phyloP scores from a whole-genome alignment of 2,329 filamentous ascomycete species.

The Pestalotiopsis sp. region DNA sequence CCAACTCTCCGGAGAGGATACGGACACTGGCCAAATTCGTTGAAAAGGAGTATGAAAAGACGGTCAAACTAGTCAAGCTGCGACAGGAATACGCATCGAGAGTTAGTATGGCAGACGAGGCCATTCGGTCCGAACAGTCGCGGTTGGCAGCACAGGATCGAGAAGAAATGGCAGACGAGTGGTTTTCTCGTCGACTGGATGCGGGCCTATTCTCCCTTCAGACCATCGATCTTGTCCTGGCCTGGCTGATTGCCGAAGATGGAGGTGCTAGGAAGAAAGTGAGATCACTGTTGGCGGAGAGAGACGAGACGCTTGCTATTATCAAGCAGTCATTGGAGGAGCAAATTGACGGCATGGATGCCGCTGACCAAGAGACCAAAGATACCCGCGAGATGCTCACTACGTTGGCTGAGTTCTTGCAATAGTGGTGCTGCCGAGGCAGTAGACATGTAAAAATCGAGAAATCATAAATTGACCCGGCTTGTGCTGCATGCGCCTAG shows the following conservation, averaged over 20 bases:
- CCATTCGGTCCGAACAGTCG: slow-evolving; percentile 60
- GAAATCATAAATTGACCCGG: background rate
- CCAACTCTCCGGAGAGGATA: slow-evolving; percentile 76
- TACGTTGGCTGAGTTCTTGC: slow-evolving; percentile 53
- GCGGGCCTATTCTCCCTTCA: slow-evolving; percentile 84
- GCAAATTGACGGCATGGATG: slow-evolving; percentile 50
- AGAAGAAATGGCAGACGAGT: slow-evolving; percentile 67
- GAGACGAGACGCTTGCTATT: slow-evolving; percentile 64
- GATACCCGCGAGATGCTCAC: slow-evolving; percentile 57
- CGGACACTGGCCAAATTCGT: slow-evolving; percentile 91
- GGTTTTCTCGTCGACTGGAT: slow-evolving; percentile 75
- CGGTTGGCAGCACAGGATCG: slow-evolving; percentile 57
- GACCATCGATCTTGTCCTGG: slow-evolving; percentile 79
- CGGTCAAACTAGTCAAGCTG: slow-evolving; percentile 69
- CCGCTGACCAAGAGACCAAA: slow-evolving; percentile 58
- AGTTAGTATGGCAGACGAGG: slow-evolving; percentile 62
- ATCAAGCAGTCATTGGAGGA: slow-evolving; percentile 70
- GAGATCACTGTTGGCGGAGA: slow-evolving; percentile 62
- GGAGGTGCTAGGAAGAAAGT: slow-evolving; percentile 70
- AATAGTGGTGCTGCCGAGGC: slow-evolving; percentile 18
- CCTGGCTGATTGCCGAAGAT: slow-evolving; percentile 93
- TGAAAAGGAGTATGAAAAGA: slow-evolving; percentile 91
- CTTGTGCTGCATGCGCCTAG: background rate
- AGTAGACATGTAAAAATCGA: background rate
- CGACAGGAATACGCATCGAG: slow-evolving; percentile 70